Percentiles rank a stretch among this genome's conserved stretches.
phyloP scores from a whole-genome alignment of 257 asterid genomes.

The Lithospermum erythrorhizon region DNA sequence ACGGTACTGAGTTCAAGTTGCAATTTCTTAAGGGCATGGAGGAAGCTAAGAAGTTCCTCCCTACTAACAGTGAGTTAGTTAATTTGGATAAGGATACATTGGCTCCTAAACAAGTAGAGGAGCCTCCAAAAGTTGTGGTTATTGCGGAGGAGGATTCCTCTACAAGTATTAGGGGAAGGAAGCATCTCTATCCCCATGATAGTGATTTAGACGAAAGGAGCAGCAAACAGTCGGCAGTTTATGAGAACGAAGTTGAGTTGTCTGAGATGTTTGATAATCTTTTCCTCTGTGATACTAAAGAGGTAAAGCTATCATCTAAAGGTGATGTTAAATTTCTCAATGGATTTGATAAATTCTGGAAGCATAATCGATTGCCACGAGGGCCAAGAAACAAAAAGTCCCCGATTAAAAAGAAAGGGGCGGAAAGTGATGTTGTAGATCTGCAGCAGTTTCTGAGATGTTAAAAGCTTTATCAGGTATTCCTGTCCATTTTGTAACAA shows the following conservation, averaged over 20 bases:
- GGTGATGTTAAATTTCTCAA: background rate
- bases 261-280: background rate
- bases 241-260: background rate
- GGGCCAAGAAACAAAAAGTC: background rate
- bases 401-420: background rate
- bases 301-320: background rate
- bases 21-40: constrained; percentile 85
- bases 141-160: constrained; percentile 44
- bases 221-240: background rate
- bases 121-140: constrained; percentile 22
- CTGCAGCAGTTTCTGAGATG: background rate
- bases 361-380: background rate
- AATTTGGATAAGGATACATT: constrained; percentile 66
- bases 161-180: background rate
- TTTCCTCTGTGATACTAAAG: background rate
- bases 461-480: background rate
- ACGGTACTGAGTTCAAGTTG: constrained; percentile 44
- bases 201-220: background rate
- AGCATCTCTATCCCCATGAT: background rate
- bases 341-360: background rate
- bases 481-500: background rate
- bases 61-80: constrained; percentile 41
- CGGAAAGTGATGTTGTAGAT: background rate
- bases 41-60: constrained; percentile 81
- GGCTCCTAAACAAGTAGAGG: constrained; percentile 48